Percentiles rank a stretch among this genome's conserved stretches.
Conservation (phyloP, 2,329 filamentous ascomycete species). For the Curvularia lunata region DNA sequence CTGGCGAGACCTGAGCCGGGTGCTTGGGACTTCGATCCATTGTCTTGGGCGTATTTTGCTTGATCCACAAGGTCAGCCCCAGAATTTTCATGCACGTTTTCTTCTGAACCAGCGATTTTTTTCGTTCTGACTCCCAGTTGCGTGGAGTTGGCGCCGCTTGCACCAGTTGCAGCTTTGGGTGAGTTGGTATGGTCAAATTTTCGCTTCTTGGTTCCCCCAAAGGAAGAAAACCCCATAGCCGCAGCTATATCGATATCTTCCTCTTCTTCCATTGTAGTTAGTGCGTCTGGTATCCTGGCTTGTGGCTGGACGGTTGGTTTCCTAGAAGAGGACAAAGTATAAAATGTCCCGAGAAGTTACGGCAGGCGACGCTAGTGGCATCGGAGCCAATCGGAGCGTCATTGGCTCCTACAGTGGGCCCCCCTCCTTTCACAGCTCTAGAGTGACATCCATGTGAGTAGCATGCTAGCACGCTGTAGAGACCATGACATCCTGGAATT, state of each 20-base stretch:
- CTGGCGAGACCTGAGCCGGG: conserved; percentile 36
- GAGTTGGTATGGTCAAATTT: conserved; percentile 68
- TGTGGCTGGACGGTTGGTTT: background rate
- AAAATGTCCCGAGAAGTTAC: conserved; percentile 2
- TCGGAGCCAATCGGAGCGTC: conserved; percentile 8
- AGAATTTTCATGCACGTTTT: background rate
- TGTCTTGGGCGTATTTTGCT: conserved; percentile 4
- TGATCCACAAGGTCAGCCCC: background rate
- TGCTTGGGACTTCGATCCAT: conserved; percentile 19
- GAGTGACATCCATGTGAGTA: background rate
- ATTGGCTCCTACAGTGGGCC: conserved; percentile 3
- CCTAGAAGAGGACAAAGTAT: background rate
- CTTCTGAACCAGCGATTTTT: conserved; percentile 11
- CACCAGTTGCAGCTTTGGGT: conserved; percentile 44
- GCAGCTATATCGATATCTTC: conserved; percentile 64
- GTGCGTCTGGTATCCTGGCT: background rate
- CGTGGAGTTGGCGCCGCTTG: conserved; percentile 44
- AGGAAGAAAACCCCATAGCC: conserved; percentile 76
- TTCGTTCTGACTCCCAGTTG: conserved; percentile 49
- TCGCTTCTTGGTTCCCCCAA: conserved; percentile 72
- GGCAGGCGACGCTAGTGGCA: conserved; percentile 4
- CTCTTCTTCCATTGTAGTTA: conserved; percentile 50
- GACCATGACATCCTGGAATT: background rate
- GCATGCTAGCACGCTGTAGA: background rate
- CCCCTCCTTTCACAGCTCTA: background rate